Conservation (phyloP, 169 alveolate genomes). For the Eimeria praecox region DNA sequence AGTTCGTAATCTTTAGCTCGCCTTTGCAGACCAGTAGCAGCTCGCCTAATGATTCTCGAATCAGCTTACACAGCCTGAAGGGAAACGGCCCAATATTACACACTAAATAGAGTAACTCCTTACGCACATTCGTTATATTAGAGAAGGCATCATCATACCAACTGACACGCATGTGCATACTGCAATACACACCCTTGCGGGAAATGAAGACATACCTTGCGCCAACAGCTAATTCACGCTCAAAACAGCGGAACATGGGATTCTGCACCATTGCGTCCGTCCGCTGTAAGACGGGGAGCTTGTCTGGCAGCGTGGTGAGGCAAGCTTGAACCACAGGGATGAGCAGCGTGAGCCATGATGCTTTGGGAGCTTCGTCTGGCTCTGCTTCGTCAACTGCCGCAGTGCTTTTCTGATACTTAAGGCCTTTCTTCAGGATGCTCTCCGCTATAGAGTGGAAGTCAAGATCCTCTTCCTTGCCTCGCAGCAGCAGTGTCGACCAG, state of each 20-base stretch:
- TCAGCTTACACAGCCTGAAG: conserved; percentile 86
- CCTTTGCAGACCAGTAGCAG: conserved; percentile 91
- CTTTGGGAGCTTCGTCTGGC: conserved; percentile 14
- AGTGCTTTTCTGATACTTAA: conserved; percentile 27
- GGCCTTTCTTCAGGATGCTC: conserved; percentile 14
- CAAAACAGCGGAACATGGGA: conserved; percentile 96
- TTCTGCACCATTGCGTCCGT: conserved; percentile 92
- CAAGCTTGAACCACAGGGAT: conserved; percentile 83
- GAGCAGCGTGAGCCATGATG: conserved; percentile 82
- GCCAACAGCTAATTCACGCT: conserved; percentile 94
- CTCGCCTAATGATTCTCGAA: conserved; percentile 88
- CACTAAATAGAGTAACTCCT: too few species aligned
- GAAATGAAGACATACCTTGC: conserved; percentile 71
- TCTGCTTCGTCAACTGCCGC: conserved; percentile 18
- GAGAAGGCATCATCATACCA: not conserved
- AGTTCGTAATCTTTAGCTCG: conserved; percentile 90
- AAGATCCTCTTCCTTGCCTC: conserved; percentile 81
- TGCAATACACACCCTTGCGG: not conserved
- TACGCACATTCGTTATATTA: not conserved
- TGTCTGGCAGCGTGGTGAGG: conserved; percentile 89
- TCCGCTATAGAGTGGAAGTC: conserved; percentile 78
- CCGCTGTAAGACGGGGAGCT: conserved; percentile 87
- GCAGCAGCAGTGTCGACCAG: conserved; percentile 81
- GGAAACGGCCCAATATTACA: not conserved
- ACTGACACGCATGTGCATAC: not conserved